Base-by-base conservation (phyloP, 177 flowering plant species). In the Vitis hybrid region DNA sequence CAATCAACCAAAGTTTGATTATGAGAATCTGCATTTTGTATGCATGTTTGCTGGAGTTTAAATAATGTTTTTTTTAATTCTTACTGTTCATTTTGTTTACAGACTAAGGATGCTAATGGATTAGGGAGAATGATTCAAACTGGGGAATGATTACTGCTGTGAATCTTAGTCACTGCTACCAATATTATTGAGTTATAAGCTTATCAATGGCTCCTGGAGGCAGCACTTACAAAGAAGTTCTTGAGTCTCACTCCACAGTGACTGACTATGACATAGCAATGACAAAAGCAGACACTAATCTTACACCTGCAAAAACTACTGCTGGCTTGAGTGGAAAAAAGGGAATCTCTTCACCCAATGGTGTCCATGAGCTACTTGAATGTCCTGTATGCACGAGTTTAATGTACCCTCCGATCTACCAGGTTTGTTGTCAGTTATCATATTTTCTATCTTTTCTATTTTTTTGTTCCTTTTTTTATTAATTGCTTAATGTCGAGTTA, bases 401-500 rank as follows among this genome's bases (percentile, higher is more conserved):
- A 60, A 88, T 89, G 92, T 89, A 86, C 76, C 92, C 92, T 68
- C 93, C 93, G 32, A 86, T 91, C 74, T 87, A 86, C 73, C 93
- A 89, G 97, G 93, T 91, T 72, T 62, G 69, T 72, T 67, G 60
- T 66, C 30, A 24, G 24, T 54, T 19, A 54, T 49, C 15, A 13
- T 3, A 6, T 40, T 12, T 64, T 6, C 17, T 6, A 17, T 21
- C 11, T 19, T 8, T 69, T 54, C 59, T 58, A 8, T 19, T 57
- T 46, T 58, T 64, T 17, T 27, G 4, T 8, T 52, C 11, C 62
- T n/a, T 64, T 30, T 52, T 11, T 35, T 35, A 11, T 19, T 12
- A 52, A 7, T 60, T 3, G 8, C 11, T 61, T 65, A 60, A 51
- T 66, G 30, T 30, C n/a, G 12, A 7, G 63, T 13, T 60, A 14